These are phyloP conservation scores for Penicillium sp. DNA, from an alignment of 2,329 filamentous ascomycete species.

Conservation along the genomic window DNA sequence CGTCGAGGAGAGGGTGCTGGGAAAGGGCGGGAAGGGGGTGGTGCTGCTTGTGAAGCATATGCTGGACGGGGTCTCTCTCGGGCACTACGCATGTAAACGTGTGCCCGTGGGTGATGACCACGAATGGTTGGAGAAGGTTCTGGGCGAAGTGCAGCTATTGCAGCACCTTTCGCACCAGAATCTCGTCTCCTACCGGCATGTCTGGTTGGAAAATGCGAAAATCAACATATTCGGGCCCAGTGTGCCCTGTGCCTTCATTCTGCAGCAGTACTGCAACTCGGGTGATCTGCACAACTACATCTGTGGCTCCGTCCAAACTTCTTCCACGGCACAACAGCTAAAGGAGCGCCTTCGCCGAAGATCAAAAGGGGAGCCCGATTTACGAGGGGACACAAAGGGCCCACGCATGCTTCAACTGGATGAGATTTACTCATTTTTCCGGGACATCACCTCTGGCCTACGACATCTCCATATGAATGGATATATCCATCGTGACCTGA, in stretches of 20 bases:
- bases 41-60: slow-evolving; percentile 91
- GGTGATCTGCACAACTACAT: slow-evolving; percentile 89
- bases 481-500: slow-evolving; percentile 94
- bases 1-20: slow-evolving; percentile 79
- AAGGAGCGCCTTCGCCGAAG: slow-evolving; percentile 82
- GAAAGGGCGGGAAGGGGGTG: slow-evolving; percentile 88
- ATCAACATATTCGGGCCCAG: slow-evolving; percentile 83
- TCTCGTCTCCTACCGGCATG: slow-evolving; percentile 91
- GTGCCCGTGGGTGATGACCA: slow-evolving; percentile 95
- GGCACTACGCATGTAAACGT: slow-evolving; percentile 93
- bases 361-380: slow-evolving; percentile 73
- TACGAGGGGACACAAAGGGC: slow-evolving; percentile 52
- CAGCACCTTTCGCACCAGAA: slow-evolving; percentile 92
- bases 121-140: slow-evolving; percentile 88
- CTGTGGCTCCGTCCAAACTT: slow-evolving; percentile 62
- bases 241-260: slow-evolving; percentile 91
- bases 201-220: slow-evolving; percentile 89
- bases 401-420: slow-evolving; percentile 68
- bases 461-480: slow-evolving; percentile 85
- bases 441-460: slow-evolving; percentile 87
- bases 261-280: slow-evolving; percentile 95
- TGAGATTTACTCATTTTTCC: slow-evolving; percentile 95
- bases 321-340: slow-evolving; percentile 72
- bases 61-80: slow-evolving; percentile 81
- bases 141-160: slow-evolving; percentile 88